Percentiles rank a stretch among this genome's conserved stretches.
phyloP scores from a whole-genome alignment of 441 rosid genomes.

The Daphne laureola region DNA sequence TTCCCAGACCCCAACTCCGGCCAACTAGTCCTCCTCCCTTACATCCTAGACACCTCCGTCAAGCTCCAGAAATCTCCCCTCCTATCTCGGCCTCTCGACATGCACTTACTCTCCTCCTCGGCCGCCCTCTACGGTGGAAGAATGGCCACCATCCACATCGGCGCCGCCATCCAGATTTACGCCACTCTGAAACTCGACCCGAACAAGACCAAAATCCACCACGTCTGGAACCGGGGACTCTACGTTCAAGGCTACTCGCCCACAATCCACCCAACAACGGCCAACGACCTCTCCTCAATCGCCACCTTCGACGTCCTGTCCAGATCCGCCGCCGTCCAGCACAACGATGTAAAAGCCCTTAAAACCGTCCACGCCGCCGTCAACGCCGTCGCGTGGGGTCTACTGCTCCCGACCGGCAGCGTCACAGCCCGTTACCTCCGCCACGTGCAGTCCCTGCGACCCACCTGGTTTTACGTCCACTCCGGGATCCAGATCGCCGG shows the following conservation, averaged over 20 bases:
- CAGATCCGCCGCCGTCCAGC: constrained; percentile 35
- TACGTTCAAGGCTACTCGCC: constrained; percentile 98
- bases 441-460: constrained; percentile 59
- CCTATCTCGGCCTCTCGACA: constrained; percentile 74
- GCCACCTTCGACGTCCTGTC: constrained; percentile 69
- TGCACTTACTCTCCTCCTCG: constrained; percentile 66
- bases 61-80: constrained; percentile 81
- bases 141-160: constrained; percentile 75
- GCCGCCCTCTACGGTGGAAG: constrained; percentile 73
- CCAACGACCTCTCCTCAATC: constrained; percentile 70
- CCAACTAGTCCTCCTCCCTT: constrained; percentile 68
- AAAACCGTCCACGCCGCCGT: constrained; percentile 49
- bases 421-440: constrained; percentile 70
- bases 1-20: constrained; percentile 89
- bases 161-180: constrained; percentile 69
- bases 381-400: constrained; percentile 74
- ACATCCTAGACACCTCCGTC: constrained; percentile 61
- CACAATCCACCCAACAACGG: constrained; percentile 84
- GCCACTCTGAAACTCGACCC: constrained; percentile 52
- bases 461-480: constrained; percentile 81
- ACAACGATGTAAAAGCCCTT: constrained; percentile 26
- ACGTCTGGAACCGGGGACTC: constrained; percentile 89
- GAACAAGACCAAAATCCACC: constrained; percentile 62
- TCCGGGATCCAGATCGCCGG: constrained; percentile 56
- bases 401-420: constrained; percentile 63